Conservation (phyloP, 768 basidiomycete species). For the Boletus barrowsii region DNA sequence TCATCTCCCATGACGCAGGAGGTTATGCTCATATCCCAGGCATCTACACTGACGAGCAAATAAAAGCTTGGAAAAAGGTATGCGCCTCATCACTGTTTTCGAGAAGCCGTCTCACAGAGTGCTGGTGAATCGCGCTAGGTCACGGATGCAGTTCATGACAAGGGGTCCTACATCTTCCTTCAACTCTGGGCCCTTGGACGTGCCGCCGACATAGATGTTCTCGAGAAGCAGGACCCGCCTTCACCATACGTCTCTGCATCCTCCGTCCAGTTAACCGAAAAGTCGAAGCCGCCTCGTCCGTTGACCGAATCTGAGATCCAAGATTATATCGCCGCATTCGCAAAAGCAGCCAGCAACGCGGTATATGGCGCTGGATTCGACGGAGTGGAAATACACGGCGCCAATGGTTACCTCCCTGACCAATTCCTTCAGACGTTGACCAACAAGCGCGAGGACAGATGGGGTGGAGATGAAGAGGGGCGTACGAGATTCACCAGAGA, state of each 20-base stretch:
- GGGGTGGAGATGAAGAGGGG: neutral
- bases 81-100: neutral
- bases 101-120: neutral
- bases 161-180: neutral
- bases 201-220: constrained; percentile 27
- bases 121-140: neutral
- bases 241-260: constrained; percentile 36
- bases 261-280: constrained; percentile 8
- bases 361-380: neutral
- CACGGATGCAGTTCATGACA: constrained; percentile 5
- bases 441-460: neutral
- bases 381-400: neutral
- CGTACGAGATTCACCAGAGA: neutral
- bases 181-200: constrained; percentile 52
- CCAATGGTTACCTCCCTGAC: neutral
- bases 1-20: constrained; percentile 32
- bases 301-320: neutral
- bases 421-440: neutral
- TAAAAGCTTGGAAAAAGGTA: neutral
- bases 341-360: neutral
- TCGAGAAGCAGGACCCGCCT: constrained; percentile 19
- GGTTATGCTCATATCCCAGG: neutral
- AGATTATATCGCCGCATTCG: neutral
- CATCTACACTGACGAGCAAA: neutral
- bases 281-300: neutral